Conservation (phyloP, 139 green algal genomes). For the Micractinium conductrix region DNA sequence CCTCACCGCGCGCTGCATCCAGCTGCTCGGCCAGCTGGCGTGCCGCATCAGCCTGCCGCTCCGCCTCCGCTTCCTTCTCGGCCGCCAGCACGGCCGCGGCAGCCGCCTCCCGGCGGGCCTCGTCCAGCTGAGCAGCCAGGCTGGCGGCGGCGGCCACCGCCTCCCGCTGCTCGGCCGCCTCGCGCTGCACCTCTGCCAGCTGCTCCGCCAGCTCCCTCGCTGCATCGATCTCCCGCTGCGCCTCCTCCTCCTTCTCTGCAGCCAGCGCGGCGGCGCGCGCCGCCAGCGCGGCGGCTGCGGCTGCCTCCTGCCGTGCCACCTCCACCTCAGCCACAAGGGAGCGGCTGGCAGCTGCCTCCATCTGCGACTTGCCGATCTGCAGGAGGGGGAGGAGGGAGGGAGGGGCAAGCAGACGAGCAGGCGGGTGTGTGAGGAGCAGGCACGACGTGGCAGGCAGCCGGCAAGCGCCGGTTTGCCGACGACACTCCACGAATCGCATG, state of each 20-base stretch:
- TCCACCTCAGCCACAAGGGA: background rate
- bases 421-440: background rate
- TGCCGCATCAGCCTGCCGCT: background rate
- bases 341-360: background rate
- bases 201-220: background rate
- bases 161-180: no score
- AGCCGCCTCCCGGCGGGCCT: conserved; percentile 3
- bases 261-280: background rate
- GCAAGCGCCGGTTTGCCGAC: no score
- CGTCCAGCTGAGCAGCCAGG: background rate
- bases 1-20: background rate
- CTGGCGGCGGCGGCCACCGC: no score
- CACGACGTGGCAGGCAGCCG: background rate
- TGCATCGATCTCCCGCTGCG: background rate
- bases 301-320: background rate
- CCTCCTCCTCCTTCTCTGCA: background rate
- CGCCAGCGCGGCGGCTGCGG: background rate
- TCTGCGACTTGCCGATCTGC: background rate
- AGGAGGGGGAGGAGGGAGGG: background rate
- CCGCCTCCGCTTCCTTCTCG: background rate
- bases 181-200: background rate
- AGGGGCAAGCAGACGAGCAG: background rate
- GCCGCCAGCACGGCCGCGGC: background rate
- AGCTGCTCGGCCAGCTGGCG: background rate
- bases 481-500: no score